phyloP scores from a whole-genome alignment of 441 rosid species.

The Cnidoscolus chayamansa region DNA sequence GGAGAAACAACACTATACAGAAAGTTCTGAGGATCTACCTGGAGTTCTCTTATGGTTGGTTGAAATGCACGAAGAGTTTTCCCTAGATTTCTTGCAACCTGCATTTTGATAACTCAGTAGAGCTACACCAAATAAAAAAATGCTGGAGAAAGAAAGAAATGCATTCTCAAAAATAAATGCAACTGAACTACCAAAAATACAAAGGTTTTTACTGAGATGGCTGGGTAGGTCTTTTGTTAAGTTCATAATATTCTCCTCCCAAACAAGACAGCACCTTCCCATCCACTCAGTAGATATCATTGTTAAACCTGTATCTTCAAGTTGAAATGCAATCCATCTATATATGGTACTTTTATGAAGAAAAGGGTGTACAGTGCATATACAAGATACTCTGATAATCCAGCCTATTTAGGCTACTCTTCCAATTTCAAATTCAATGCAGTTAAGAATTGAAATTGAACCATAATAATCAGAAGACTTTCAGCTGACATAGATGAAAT shows the following conservation, averaged over 20 bases:
- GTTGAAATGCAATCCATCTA: not conserved
- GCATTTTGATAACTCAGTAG: conserved; percentile 24
- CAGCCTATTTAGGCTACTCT: not conserved
- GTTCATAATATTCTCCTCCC: not conserved
- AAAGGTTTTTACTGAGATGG: not conserved
- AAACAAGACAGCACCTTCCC: not conserved
- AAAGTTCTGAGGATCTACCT: conserved; percentile 40
- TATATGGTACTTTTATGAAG: not conserved
- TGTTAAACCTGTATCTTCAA: not conserved
- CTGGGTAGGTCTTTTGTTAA: not conserved
- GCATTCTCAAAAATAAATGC: not conserved
- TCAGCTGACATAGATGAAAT: not conserved
- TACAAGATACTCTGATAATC: not conserved
- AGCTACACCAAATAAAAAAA: conserved; percentile 14
- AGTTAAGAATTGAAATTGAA: not conserved
- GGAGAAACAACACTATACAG: conserved; percentile 7
- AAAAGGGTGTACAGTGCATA: not conserved
- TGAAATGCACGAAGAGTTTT: conserved; percentile 85
- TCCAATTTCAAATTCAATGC: not conserved
- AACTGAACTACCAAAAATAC: not conserved
- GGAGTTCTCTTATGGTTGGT: conserved; percentile 92
- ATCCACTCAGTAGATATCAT: not conserved
- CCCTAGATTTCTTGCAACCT: conserved; percentile 93
- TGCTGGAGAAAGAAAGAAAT: not conserved
- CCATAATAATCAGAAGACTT: not conserved